phyloP scores from a whole-genome alignment of 225 moss, liverwort and hornwort species.

The Pleurozium schreberi region DNA sequence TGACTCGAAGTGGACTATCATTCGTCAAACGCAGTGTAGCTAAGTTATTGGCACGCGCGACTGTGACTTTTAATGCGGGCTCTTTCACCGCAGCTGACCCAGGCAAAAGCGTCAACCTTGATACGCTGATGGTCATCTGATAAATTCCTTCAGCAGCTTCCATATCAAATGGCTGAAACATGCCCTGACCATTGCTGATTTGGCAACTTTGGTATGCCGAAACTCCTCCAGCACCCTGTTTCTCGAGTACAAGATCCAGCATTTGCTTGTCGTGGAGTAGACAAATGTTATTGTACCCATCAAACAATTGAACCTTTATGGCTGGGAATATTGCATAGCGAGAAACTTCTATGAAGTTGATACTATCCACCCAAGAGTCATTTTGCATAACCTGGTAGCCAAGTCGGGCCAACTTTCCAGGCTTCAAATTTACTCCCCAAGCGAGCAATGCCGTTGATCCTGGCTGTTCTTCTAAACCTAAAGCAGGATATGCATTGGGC shows the following conservation, averaged over 20 bases:
- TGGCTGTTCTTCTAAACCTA: not conserved
- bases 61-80: conserved; percentile 7
- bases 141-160: conserved; percentile 28
- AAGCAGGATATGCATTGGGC: not conserved
- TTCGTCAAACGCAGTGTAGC: conserved; percentile 15
- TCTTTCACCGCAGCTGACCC: not conserved
- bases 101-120: not conserved
- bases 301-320: not conserved
- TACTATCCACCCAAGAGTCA: not conserved
- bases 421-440: conserved; percentile 12
- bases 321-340: not conserved
- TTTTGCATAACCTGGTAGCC: not conserved
- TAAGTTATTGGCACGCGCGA: conserved; percentile 26
- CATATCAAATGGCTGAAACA: conserved; percentile 16
- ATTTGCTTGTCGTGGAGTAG: not conserved
- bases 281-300: not conserved
- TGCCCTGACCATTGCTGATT: conserved; percentile 12
- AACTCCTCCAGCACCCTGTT: not conserved
- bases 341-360: not conserved
- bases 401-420: not conserved
- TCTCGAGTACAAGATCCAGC: not conserved
- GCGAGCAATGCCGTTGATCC: conserved; percentile 12
- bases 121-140: conserved; percentile 6
- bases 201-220: not conserved
- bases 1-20: not conserved